These are phyloP conservation scores for Elongisporangium prolatum DNA, from an alignment of 352 stramenopile genomes.

Conservation along the genomic window DNA sequence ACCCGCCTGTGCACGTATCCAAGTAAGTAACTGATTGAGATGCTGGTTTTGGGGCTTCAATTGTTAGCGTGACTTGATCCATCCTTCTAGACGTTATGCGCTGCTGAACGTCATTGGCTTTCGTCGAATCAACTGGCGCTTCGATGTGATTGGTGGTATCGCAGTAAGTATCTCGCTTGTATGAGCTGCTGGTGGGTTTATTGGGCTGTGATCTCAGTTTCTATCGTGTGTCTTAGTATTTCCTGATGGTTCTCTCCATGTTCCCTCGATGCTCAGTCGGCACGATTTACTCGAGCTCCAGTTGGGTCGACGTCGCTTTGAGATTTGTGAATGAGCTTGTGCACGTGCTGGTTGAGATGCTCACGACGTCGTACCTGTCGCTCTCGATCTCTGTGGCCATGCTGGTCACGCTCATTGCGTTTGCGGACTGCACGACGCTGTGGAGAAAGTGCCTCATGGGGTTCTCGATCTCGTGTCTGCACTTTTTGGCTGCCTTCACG, in stretches of 20 bases:
- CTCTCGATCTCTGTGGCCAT: constrained; percentile 53
- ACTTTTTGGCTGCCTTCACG: constrained; percentile 64
- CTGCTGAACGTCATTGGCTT: constrained; percentile 87
- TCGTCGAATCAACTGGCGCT: constrained; percentile 91
- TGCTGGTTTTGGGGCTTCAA: background rate
- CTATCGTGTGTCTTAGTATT: constrained; percentile 64
- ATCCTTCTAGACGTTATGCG: constrained; percentile 60
- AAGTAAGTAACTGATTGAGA: constrained; percentile 26
- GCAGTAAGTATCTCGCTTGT: constrained; percentile 32
- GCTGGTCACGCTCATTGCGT: constrained; percentile 51
- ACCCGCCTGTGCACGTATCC: constrained; percentile 75
- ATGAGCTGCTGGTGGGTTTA: no score
- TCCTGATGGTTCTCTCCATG: constrained; percentile 89
- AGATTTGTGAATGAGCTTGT: constrained; percentile 55
- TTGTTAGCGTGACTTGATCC: constrained; percentile 2
- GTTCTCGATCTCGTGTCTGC: constrained; percentile 38
- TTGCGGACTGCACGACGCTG: constrained; percentile 70
- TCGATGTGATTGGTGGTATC: constrained; percentile 89
- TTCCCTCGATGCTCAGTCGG: constrained; percentile 88
- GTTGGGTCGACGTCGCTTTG: constrained; percentile 30
- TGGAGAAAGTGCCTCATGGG: constrained; percentile 54
- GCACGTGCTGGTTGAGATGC: constrained; percentile 58
- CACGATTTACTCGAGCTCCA: constrained; percentile 56
- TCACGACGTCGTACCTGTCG: constrained; percentile 74
- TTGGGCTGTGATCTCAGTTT: background rate